Percentiles rank a stretch among this genome's conserved stretches.
Evolutionary conservation across 208 protist genomes (phyloP).

Genomic region (Herpetomonas samuelpessoai): DNA sequence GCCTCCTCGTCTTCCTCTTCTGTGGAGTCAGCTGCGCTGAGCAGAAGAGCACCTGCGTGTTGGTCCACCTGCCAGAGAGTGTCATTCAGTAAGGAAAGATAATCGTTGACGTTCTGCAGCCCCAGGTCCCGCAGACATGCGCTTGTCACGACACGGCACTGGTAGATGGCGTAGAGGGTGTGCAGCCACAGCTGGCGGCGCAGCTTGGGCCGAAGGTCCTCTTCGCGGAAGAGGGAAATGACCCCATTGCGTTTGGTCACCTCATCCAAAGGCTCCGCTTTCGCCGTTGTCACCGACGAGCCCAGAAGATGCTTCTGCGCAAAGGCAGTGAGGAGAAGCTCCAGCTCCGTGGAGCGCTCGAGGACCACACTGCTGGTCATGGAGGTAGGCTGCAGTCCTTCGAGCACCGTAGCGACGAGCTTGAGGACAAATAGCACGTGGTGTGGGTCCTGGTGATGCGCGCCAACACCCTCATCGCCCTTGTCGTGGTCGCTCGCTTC

Average conservation of each 20-base stretch:
- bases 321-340: conserved; percentile 60
- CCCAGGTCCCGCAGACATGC: conserved; percentile 76
- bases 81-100: conserved; percentile 75
- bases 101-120: conserved; percentile 59
- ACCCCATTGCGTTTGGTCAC: neutral
- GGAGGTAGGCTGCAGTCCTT: conserved; percentile 59
- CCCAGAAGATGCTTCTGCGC: conserved; percentile 9
- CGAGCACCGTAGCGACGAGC: conserved; percentile 55
- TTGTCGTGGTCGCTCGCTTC: conserved; percentile 6
- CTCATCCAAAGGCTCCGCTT: too few species aligned
- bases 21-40: neutral
- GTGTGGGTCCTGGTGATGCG: conserved; percentile 15
- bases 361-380: conserved; percentile 60
- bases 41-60: conserved; percentile 26
- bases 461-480: neutral
- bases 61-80: conserved; percentile 73
- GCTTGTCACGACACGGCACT: conserved; percentile 50
- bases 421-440: conserved; percentile 55
- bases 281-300: conserved; percentile 4
- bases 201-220: conserved; percentile 11
- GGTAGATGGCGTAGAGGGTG: conserved; percentile 53
- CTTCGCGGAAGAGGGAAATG: conserved; percentile 3
- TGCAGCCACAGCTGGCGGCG: conserved; percentile 30
- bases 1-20: conserved; percentile 1
- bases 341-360: conserved; percentile 76